Base-by-base conservation (phyloP, 1,139 yeast species). In the Candida labiduridarum region DNA sequence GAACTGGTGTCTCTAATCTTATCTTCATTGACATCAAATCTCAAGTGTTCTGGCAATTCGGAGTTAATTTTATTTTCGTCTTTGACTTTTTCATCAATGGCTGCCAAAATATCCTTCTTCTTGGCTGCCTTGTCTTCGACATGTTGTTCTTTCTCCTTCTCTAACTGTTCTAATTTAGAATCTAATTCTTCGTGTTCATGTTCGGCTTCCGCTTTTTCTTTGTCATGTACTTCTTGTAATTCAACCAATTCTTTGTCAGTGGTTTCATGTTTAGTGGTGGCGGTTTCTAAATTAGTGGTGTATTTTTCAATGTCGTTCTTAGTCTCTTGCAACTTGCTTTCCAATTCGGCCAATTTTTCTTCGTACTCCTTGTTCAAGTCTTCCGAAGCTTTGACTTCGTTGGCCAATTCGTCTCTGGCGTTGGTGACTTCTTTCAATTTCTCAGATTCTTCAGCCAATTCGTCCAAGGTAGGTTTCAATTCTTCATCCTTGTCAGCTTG, bases 1-100 rank as follows among this genome's bases (percentile, higher is more conserved):
- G 78, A 72, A 1, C 74, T 68, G 27, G 78, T 71, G 56, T 77
- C 82, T 45, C 66, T 66, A 42, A 75, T 62, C 55, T 68, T 70
- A 49, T 62, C 62, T 55, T 77, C 82, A 52, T 73, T 63, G 22
- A 81, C 63, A 4, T 76, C 78, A 44, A 63, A 62, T 53, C 69
- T 71, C 59, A 81, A 69, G 63, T 82, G 85, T 47, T 77, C 82
- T 12, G 86, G 86, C 55, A 80, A 74, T 55, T 74, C 80, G 19
- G 59, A 62, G 57, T 80, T 80, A 56, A 81, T 76, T 51, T 64
- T 68, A 55, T 72, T 75, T 56, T 75, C 80, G 41, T 70, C 76
- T 55, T 69, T 69, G 29, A 76, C 76, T 58, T 64, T 63, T 38
- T 67, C 68, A 35, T 72, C 72, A 36, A 76, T 56, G 14, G 65